Percentiles rank a stretch among this genome's conserved stretches.
phyloP scores from a whole-genome alignment of 192 early-diverging fungal species.

The Gonapodya prolifera region DNA sequence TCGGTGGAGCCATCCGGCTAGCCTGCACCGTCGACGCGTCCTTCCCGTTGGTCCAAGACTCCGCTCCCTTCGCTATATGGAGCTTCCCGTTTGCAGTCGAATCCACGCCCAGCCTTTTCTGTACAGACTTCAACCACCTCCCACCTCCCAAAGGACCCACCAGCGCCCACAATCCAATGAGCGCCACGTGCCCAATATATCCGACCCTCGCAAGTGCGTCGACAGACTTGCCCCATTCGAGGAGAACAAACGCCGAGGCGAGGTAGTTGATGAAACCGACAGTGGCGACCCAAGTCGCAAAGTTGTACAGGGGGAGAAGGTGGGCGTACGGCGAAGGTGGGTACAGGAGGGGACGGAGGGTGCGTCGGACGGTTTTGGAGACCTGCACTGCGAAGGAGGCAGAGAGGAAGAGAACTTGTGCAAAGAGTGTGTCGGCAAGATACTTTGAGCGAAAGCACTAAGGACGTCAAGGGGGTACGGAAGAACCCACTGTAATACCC shows the following conservation, averaged over 20 bases:
- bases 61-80: no score
- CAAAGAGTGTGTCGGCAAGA: slow-evolving; percentile 13
- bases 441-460: slow-evolving; percentile 16
- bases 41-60: no score
- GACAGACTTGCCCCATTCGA: slow-evolving; percentile 38
- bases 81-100: no score
- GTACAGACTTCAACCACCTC: neutral
- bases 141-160: neutral
- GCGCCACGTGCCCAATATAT: slow-evolving; percentile 44
- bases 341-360: slow-evolving; percentile 44
- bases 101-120: neutral
- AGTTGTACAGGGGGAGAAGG: slow-evolving; percentile 39
- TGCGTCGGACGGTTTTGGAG: slow-evolving; percentile 36
- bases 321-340: slow-evolving; percentile 16
- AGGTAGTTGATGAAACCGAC: slow-evolving; percentile 53
- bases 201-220: slow-evolving; percentile 44
- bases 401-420: slow-evolving; percentile 7
- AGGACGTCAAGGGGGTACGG: slow-evolving; percentile 21
- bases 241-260: slow-evolving; percentile 55
- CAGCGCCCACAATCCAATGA: no score
- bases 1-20: no score
- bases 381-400: no score
- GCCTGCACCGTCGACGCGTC: no score
- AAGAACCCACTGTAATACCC: slow-evolving; percentile 58
- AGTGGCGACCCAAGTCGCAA: slow-evolving; percentile 51